These are phyloP conservation scores for Cytospora mali DNA, from an alignment of 2,329 filamentous ascomycete species.

Conservation along the genomic window DNA sequence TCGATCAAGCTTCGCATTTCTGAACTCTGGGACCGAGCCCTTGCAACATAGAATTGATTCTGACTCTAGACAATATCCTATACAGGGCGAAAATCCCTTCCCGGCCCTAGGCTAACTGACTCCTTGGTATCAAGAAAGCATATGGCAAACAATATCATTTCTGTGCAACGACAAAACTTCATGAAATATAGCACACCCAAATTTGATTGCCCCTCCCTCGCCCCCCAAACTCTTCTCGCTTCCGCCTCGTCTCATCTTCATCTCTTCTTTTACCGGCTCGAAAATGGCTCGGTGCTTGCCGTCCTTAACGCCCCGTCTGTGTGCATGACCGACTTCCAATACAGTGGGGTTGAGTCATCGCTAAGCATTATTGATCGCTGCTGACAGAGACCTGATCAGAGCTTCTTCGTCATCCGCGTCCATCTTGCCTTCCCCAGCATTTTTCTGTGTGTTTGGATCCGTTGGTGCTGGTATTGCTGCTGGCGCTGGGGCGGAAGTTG, in stretches of 20 bases:
- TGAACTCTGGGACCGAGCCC: not conserved
- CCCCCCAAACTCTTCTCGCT: not conserved
- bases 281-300: slow-evolving; percentile 8
- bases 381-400: slow-evolving; percentile 15
- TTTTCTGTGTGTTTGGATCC: not conserved
- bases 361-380: slow-evolving; percentile 19
- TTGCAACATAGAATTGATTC: not conserved
- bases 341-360: not conserved
- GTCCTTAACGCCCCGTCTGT: slow-evolving; percentile 16
- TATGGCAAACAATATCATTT: slow-evolving; percentile 17
- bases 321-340: not conserved
- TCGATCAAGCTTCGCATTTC: not conserved
- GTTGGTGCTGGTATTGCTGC: slow-evolving; percentile 8
- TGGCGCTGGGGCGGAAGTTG: slow-evolving; percentile 23
- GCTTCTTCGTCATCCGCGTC: slow-evolving; percentile 11
- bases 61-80: not conserved
- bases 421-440: not conserved
- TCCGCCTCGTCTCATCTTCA: slow-evolving; percentile 15
- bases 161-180: slow-evolving; percentile 2
- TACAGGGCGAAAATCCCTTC: not conserved
- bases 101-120: not conserved
- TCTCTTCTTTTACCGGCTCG: not conserved
- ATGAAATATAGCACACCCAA: slow-evolving; percentile 2
- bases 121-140: slow-evolving; percentile 10
- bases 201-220: slow-evolving; percentile 24